A percentile compares a stretch with the other conserved stretches of the same genome.
phyloP scores from a whole-genome alignment of 345 rosid species.

The rapeseed (Brassica napus) region Da-Ae NC_063434.1:29820001-29820500 shows the following conservation, averaged over 20 bases:
- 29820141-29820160: constrained; percentile 57
- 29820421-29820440: not conserved
- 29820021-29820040: constrained; percentile 62
- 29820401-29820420: not conserved
- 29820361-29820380: constrained; percentile 12
- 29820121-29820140: not conserved
- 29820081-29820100: constrained; percentile 22
- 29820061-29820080: constrained; percentile 56
- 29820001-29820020: constrained; percentile 85
- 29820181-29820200: constrained; percentile 65
- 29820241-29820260: not conserved
- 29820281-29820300: not conserved
- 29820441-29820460: not conserved
- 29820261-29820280: not conserved
- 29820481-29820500: not conserved
- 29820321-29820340: constrained; percentile 11
- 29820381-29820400: constrained; percentile 1
- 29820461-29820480: constrained; percentile 11
- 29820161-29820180: constrained; percentile 82
- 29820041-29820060: constrained; percentile 85
- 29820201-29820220: constrained; percentile 76
- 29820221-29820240: constrained; percentile 36
- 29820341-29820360: not conserved
- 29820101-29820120: not conserved
- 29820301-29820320: constrained; percentile 5